These are phyloP conservation scores for Fallopia convolvulus DNA, from an alignment of 148 eudicot genomes.

Conservation along the genomic window DNA sequence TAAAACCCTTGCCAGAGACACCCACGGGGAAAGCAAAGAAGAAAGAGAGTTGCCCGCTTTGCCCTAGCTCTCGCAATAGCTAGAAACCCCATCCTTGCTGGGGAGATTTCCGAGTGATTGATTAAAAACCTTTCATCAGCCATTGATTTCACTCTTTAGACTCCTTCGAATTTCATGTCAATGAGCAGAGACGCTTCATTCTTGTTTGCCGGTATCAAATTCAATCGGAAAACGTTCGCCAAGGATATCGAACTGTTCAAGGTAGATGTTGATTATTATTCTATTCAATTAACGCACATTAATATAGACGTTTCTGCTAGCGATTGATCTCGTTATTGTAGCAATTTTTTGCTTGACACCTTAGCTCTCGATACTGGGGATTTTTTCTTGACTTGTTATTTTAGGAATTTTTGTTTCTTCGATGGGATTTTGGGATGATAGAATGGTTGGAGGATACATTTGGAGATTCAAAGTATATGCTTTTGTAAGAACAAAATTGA, in stretches of 20 bases:
- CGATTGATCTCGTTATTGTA: too few relatives aligned
- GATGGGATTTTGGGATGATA: not conserved
- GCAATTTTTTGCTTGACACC: not conserved
- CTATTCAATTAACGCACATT: not conserved
- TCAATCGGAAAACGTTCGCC: constrained; percentile 61
- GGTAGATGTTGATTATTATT: constrained; percentile 25
- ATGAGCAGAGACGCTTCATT: constrained; percentile 62
- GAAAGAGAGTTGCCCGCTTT: not conserved
- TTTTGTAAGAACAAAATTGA: not conserved
- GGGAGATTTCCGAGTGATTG: not conserved
- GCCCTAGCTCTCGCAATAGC: not conserved
- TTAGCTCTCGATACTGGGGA: not conserved
- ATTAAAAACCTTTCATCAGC: not conserved
- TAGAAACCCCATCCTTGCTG: not conserved
- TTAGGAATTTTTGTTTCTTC: too few relatives aligned
- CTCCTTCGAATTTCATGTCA: not conserved
- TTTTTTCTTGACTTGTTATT: too few relatives aligned
- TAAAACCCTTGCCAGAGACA: not conserved
- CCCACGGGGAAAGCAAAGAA: not conserved
- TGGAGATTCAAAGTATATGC: not conserved
- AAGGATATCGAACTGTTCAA: constrained; percentile 59
- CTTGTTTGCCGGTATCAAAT: constrained; percentile 66
- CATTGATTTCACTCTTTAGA: not conserved
- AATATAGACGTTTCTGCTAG: not conserved
- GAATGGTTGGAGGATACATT: not conserved